Base-by-base conservation (phyloP, 2,329 filamentous ascomycete species). In the Verticillium albo-atrum region DNA sequence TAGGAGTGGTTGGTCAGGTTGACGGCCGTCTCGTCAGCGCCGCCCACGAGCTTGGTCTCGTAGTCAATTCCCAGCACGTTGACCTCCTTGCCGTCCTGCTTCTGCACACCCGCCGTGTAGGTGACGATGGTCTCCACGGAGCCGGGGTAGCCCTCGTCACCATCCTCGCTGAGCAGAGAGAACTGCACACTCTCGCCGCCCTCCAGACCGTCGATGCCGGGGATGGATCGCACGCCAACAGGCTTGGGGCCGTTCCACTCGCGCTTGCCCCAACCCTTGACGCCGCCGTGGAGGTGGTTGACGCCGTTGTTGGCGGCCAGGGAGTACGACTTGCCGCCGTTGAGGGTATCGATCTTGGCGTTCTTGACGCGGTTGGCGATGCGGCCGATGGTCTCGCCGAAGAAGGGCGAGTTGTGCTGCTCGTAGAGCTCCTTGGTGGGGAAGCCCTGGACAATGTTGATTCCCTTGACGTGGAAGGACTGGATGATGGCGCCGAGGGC, bases 1-100 rank as follows among this genome's bases (percentile, higher is more conserved):
- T 89, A 89, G 42, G 91, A 96, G 79, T 99, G 94, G 78, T 98
- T 99, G 55, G 95, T 98, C 77, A 98, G 84, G 76, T 93, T 96
- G 72, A 98, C 85, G 50, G 88, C 88, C 0, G 94, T 98, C 81
- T 97, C 94, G n/a, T 93, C 87, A 14, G 88, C 89, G 55, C 89
- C 88, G 3, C 84, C 88, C 3, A 92, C 82, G 54, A 98, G 81
- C 73, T 91, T 86, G 23, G 90, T 92, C 79, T 97, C 90, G 72
- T 96, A 98, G 74, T 98, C 95, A 55, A 96, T 90, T 59, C 88
- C 88, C 60, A 98, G 76, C 23, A 95, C 85, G 1, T 85, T 86
- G 63, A 88, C 87, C 62, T 88, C 82, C 62, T 82, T 84, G 20
- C 84, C 86, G 5, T 82, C 77, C 26, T 27, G 25, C 14, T 82